Evolutionary conservation across 108 stramenopile species (phyloP).

Genomic region (Mayamaea pseudoterrestris): DNA sequence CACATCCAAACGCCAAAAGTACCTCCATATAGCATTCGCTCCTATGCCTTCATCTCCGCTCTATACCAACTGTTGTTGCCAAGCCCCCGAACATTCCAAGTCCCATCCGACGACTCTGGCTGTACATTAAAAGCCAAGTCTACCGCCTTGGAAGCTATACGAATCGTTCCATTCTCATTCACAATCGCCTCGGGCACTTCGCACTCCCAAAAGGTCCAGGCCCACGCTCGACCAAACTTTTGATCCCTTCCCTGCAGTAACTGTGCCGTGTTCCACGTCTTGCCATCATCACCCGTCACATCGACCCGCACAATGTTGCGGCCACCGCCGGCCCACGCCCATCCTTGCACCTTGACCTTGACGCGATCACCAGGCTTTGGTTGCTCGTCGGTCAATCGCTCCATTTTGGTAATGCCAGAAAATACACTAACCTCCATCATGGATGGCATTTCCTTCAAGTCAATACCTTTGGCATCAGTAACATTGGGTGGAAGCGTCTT

Average conservation of each 20-base stretch:
- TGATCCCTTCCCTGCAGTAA: conserved; percentile 58
- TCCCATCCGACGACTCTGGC: conserved; percentile 54
- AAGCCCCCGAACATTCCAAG: conserved; percentile 77
- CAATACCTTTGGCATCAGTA: conserved; percentile 48
- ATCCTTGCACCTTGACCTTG: conserved; percentile 44
- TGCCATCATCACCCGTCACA: conserved; percentile 56
- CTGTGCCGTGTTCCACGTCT: conserved; percentile 49
- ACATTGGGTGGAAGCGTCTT: conserved; percentile 71
- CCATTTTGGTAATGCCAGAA: conserved; percentile 64
- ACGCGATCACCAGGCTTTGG: conserved; percentile 51
- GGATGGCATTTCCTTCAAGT: conserved; percentile 59
- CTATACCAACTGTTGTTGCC: conserved; percentile 70
- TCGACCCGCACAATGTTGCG: conserved; percentile 82
- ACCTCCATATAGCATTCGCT: neutral
- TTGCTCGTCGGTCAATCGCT: conserved; percentile 8
- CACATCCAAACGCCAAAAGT: too few species aligned
- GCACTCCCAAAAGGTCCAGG: conserved; percentile 83
- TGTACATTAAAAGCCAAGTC: conserved; percentile 71
- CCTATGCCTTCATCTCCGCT: neutral
- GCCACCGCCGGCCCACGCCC: conserved; percentile 83
- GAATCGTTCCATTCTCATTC: conserved; percentile 6
- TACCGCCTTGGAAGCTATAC: conserved; percentile 63
- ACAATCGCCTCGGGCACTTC: conserved; percentile 51
- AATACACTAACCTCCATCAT: conserved; percentile 60
- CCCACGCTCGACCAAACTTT: conserved; percentile 64